Evolutionary conservation across 768 basidiomycete genomes (phyloP), one percentile per base, ranked within the genome.

Genomic region (Tulasnella sp.): DNA sequence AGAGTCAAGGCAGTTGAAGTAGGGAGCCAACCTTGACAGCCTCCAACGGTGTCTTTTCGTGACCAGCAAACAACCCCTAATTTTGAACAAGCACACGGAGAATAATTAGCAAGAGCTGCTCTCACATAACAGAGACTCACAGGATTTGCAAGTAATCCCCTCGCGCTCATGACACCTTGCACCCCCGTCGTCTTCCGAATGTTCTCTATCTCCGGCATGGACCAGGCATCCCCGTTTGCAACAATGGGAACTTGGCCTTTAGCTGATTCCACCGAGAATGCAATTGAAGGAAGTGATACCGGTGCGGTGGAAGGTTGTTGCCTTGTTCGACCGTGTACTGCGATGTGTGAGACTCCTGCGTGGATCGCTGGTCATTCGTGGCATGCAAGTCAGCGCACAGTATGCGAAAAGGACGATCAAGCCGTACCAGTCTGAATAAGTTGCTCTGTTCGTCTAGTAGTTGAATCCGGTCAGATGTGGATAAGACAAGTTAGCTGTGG

Each of bases 141-240:
- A 16, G 86, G 86, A 80, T 89, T 89, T 1, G 87, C 88, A 42
- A 89, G 81, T 77, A 89, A 76, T 0, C 88, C 88, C 19, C 88
- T 81, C 0, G 88, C 88, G 74, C 84, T 87, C 88, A 89, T 89
- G 2, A 88, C 87, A 3, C 87, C 88, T 36, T 83, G 80, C 0
- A 86, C 87, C 0, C 86, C 86, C 18, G 86, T 86, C 77, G 81
- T 83, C 24, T 81, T 78, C 34, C 87, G 81, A 81, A 87, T 87
- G 62, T 76, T 81, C 19, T 80, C 79, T 12, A 83, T 86, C 73
- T 88, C 87, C 38, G 83, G 80, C 46, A 83, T 80, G 16, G 83
- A 84, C 85, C 87, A 89, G 6, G 86, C 83, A 82, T 88, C 88
- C 0, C 88, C 88, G 77, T 89, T 89, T 4, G 85, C 88, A 1